Conservation (phyloP, 257 asterid species). For the Scutellaria minor region DNA sequence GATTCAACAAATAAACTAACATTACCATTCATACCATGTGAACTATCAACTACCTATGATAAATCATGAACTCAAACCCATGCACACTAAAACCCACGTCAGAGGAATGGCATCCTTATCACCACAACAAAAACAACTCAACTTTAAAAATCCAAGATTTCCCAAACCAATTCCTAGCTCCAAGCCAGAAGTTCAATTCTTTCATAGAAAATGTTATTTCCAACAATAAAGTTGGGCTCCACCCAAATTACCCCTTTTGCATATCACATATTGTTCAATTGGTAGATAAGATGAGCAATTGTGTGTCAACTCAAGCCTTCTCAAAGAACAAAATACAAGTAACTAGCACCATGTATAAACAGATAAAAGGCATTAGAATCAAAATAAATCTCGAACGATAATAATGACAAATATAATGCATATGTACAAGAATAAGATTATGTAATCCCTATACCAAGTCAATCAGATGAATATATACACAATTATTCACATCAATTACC, state of each 20-base stretch:
- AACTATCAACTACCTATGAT: constrained; percentile 13
- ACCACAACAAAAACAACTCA: neutral
- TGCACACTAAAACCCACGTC: neutral
- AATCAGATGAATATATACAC: constrained; percentile 32
- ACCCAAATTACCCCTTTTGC: too few relatives aligned
- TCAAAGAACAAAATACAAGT: constrained; percentile 1
- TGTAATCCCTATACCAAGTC: neutral
- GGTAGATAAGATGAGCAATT: neutral
- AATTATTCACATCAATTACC: constrained; percentile 42
- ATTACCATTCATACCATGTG: neutral
- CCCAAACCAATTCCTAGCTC: too few relatives aligned
- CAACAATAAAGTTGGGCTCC: too few relatives aligned
- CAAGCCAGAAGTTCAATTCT: too few relatives aligned
- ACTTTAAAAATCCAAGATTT: neutral
- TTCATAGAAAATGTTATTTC: too few relatives aligned
- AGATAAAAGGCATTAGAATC: neutral
- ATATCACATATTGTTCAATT: too few relatives aligned
- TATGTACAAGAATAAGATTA: constrained; percentile 31
- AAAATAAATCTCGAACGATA: neutral
- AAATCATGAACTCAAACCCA: constrained; percentile 4
- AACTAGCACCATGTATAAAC: neutral
- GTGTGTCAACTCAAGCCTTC: constrained; percentile 18
- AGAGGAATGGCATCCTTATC: neutral
- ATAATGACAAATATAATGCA: constrained; percentile 17
- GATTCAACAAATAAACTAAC: neutral